Conservation (phyloP, 768 basidiomycete species). For the Mrakia blollopis region DNA sequence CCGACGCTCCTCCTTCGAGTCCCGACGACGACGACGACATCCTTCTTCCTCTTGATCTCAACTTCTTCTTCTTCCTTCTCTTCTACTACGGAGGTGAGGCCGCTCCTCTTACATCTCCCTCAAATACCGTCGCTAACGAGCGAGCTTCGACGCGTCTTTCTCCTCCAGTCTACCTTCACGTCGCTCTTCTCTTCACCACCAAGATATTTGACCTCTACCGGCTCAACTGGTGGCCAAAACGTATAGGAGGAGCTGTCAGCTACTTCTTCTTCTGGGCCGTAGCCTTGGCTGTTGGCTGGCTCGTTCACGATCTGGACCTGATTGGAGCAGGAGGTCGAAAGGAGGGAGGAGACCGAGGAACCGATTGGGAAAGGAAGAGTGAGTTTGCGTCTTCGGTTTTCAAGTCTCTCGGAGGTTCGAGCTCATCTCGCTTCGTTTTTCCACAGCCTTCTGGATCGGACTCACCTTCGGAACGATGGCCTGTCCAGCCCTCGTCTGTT, state of each 20-base stretch:
- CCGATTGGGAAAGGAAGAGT: slow-evolving; percentile 44
- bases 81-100: slow-evolving; percentile 25
- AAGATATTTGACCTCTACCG: slow-evolving; percentile 48
- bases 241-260: slow-evolving; percentile 44
- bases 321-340: slow-evolving; percentile 37
- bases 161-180: slow-evolving; percentile 44
- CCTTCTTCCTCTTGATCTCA: slow-evolving; percentile 45
- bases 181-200: slow-evolving; percentile 49
- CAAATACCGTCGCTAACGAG: not conserved
- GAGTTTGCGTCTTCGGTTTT: slow-evolving; percentile 22
- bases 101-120: not conserved
- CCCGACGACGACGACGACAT: not conserved
- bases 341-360: slow-evolving; percentile 41
- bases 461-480: slow-evolving; percentile 45
- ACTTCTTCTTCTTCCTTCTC: slow-evolving; percentile 48
- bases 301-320: slow-evolving; percentile 41
- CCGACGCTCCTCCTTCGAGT: not conserved
- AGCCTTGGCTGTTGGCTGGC: slow-evolving; percentile 36
- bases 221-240: slow-evolving; percentile 36
- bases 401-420: not conserved
- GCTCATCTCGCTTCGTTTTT: not conserved
- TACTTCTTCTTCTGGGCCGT: slow-evolving; percentile 45
- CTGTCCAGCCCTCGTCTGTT: slow-evolving; percentile 46
- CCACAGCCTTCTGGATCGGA: slow-evolving; percentile 44
- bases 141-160: not conserved